Evolutionary conservation across 768 basidiomycete genomes (phyloP), one percentile per base, ranked within the genome.

Genomic region (Tricholoma furcatifolium): DNA sequence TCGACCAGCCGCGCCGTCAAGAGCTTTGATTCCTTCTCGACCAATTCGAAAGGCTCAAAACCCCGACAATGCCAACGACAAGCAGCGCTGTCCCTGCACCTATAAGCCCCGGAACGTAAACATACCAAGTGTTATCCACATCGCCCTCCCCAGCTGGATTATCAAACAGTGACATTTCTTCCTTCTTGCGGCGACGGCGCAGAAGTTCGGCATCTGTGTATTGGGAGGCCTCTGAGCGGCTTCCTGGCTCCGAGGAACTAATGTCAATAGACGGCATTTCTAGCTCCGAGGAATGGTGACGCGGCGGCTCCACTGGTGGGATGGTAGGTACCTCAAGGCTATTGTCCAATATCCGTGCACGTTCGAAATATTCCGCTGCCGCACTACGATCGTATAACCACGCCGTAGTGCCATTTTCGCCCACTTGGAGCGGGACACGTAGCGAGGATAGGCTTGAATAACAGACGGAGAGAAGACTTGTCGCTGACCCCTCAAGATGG

Each of bases 51-150:
- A 92, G 81, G 56, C 88, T 88, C 58, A 92, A 67, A 6, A 86
- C 86, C 2, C 89, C 88, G 18, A 91, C 84, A 32, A 88, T 84
- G 0, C 87, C 87, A 18, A 89, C 84, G 18, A 91, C 86, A 39
- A 91, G 74, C 50, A 92, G 63, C 40, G 90, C 90, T 18, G 89
- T 91, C n/a, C 89, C 90, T 21, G 89, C 90, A 8, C 90, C 90
- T 6, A 92, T 83, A 56, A 92, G 66, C 21, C 87, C 84, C 3
- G 90, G 90, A 36, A 92, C 71, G 54, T 89, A 88, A 44, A 91
- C 60, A 60, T 89, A 91, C 90, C 90, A 92, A 20, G 87, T 77
- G 66, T 74, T 80, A 50, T 90, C 87, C 35, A 85, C 73, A 32
- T 85, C 83, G 18, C 82, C 81, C 45, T 78, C 77, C 40, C 74